Conservation (phyloP, 768 basidiomycete species). For the Lanmaoa rubissima region DNA sequence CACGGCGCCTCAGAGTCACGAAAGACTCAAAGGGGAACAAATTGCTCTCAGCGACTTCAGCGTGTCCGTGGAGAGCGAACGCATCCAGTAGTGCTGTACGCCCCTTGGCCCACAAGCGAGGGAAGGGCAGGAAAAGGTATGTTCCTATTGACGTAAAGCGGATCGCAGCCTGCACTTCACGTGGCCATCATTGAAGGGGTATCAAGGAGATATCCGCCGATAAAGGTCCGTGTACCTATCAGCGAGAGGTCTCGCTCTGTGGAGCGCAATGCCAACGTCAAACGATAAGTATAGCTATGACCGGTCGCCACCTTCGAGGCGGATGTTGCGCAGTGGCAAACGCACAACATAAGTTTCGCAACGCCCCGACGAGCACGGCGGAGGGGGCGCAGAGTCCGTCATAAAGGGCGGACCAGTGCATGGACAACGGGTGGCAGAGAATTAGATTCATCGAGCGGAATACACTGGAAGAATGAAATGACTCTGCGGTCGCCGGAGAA, state of each 20-base stretch:
- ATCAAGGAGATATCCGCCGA: constrained; percentile 29
- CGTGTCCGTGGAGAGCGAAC: constrained; percentile 31
- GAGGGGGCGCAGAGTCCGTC: constrained; percentile 7
- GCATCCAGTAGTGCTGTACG: constrained; percentile 12
- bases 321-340: not conserved
- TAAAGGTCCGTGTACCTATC: constrained; percentile 27
- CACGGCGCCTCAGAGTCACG: constrained; percentile 11
- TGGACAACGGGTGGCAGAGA: constrained; percentile 30
- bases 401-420: constrained; percentile 18
- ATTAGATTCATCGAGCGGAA: constrained; percentile 27
- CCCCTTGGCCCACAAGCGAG: constrained; percentile 32
- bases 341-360: constrained; percentile 1
- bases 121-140: constrained; percentile 30
- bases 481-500: constrained; percentile 22
- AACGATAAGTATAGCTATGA: not conserved
- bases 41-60: constrained; percentile 15
- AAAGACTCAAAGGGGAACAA: constrained; percentile 13
- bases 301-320: constrained; percentile 1
- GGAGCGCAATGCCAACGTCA: not conserved
- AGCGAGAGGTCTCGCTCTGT: not conserved
- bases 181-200: constrained; percentile 14
- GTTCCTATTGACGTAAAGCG: constrained; percentile 30
- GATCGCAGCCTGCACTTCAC: constrained; percentile 21
- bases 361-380: constrained; percentile 23
- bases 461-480: constrained; percentile 28